A percentile compares a stretch with the other conserved stretches of the same genome.
These are phyloP conservation scores for Trichocladium antarcticum DNA, from an alignment of 495 filamentous ascomycete genomes.

Conservation along the genomic window DNA sequence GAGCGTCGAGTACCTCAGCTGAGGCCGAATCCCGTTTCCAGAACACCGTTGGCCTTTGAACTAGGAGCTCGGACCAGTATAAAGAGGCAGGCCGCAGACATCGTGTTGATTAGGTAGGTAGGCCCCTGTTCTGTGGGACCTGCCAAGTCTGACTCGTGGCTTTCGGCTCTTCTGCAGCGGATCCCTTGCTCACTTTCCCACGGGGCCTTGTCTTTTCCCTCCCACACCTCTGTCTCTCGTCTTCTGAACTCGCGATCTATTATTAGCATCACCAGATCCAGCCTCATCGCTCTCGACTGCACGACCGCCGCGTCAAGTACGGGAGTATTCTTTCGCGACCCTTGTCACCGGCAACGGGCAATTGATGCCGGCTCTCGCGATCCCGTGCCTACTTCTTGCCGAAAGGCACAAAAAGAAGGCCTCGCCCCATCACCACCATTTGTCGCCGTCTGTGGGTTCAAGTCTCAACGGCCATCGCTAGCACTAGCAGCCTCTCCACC, in stretches of 20 bases:
- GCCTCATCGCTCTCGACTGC: conserved; percentile 25
- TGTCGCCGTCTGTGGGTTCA: conserved; percentile 13
- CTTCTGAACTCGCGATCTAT: conserved; percentile 23
- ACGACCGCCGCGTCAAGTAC: conserved; percentile 26
- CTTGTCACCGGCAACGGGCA: conserved; percentile 15
- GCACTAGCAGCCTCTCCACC: background rate
- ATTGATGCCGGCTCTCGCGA: conserved; percentile 19
- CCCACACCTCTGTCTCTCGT: conserved; percentile 15
- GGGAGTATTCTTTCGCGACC: conserved; percentile 18
- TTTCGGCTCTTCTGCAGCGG: conserved; percentile 10
- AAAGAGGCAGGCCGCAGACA: background rate
- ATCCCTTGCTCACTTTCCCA: background rate
- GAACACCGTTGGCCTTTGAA: background rate
- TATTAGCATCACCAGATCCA: conserved; percentile 28
- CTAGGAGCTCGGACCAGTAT: background rate
- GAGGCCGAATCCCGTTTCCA: conserved; percentile 3
- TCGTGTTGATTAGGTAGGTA: no score
- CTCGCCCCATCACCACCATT: conserved; percentile 17
- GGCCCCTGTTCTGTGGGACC: no score
- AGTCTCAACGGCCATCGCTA: conserved; percentile 2
- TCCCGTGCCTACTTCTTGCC: conserved; percentile 15
- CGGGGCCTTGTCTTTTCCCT: conserved; percentile 12
- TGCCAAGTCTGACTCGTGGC: conserved; percentile 19
- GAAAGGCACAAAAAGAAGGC: conserved; percentile 22
- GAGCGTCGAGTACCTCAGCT: no score